Evolutionary conservation across 2,329 filamentous ascomycete genomes (phyloP), one percentile per base, ranked within the genome.

Genomic region (Fusarium luffae): DNA sequence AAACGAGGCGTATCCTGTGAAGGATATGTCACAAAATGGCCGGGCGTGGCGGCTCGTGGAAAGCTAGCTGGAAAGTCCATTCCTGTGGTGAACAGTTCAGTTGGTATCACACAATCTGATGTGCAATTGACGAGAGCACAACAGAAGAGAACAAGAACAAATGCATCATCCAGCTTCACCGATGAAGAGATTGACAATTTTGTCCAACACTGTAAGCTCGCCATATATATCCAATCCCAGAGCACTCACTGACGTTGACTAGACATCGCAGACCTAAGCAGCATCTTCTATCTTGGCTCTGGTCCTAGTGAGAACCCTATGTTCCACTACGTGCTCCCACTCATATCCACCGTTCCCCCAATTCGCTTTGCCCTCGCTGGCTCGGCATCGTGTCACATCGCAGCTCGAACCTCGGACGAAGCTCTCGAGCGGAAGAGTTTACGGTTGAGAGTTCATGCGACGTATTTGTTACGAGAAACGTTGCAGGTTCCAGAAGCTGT

Each of bases 261-360:
- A 65, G 63, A 66, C 2, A 54, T 66, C 10, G 47, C 27, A 2
- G 63, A 66, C 18, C 25, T 51, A 14, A 66, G 63, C 16, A 52
- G 37, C 7, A 66, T 66, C 21, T 66, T 64, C 44, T 64, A 44
- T 18, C 52, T 66, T 1, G 63, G 63, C n/a, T 59, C 34, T 10
- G 47, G 59, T 5, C 59, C 59, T 1, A 49, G 59, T 7, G 63
- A 64, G 1, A 66, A 66, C 1, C 63, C 63, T 18, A 64, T 64
- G 52, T 66, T 66, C 16, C 52, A 40, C 49, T 66, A 66, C 27
- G 59, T 66, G 2, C 59, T 66, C 4, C 63, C 63, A 7, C n/a
- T 66, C 1, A 34, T 66, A 48, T 21, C 44, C 16, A 66, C 13
- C 2, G n/a, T 44, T 3, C 47, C 59, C 16, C 54, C 63, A 1